phyloP scores from a whole-genome alignment of 129 eudicot genomes.

The Chrysanthemum lavandulifolium region DNA sequence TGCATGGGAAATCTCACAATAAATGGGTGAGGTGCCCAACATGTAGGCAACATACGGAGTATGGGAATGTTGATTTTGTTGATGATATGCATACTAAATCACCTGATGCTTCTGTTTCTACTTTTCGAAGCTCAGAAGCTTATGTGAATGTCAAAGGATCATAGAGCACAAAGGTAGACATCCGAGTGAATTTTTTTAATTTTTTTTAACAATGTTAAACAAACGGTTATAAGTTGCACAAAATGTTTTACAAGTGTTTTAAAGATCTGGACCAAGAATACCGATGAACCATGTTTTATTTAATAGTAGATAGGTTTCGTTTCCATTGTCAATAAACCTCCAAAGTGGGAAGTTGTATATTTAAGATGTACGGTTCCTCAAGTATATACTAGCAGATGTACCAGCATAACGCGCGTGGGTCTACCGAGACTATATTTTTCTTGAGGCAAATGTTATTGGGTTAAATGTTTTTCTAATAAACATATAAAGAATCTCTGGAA shows the following conservation, averaged over 20 bases:
- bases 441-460: no score
- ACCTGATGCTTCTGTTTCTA: constrained; percentile 22
- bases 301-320: no score
- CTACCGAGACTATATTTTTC: no score
- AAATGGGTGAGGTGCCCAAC: constrained; percentile 93
- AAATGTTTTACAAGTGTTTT: background rate
- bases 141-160: constrained; percentile 77
- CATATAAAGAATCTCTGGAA: no score
- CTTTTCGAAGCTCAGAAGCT: constrained; percentile 47
- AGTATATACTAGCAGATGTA: background rate
- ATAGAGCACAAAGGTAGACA: constrained; percentile 85
- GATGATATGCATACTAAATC: constrained; percentile 52
- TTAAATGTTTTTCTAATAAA: no score
- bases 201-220: background rate
- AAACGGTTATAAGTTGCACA: constrained; percentile 33
- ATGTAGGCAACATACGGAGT: constrained; percentile 79
- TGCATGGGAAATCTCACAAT: constrained; percentile 37
- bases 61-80: constrained; percentile 67
- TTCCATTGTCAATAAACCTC: background rate
- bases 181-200: background rate
- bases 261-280: background rate
- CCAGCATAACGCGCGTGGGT: no score
- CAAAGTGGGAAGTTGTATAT: no score
- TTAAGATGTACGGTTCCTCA: background rate
- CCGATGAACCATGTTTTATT: no score